phyloP scores from a whole-genome alignment of 2,329 filamentous ascomycete genomes.

The Juglanconis oblonga region DNA sequence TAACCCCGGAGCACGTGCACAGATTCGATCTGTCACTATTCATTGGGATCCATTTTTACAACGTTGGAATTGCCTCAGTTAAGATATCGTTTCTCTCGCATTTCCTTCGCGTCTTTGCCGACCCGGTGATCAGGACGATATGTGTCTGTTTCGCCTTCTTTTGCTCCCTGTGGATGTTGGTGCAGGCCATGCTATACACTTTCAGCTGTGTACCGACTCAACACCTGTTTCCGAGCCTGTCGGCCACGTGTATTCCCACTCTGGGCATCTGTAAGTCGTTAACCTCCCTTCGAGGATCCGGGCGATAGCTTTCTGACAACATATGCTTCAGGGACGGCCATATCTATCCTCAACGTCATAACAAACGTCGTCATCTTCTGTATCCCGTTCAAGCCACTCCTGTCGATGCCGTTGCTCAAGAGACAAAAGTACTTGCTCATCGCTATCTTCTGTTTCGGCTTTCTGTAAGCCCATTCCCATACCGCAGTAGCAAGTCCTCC shows the following conservation, averaged over 20 bases:
- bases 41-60: constrained; percentile 1
- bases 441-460: constrained; percentile 10
- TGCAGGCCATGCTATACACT: constrained; percentile 2
- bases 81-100: constrained; percentile 8
- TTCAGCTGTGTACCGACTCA: constrained; percentile 5
- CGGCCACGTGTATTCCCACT: background rate
- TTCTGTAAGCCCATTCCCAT: background rate
- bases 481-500: background rate
- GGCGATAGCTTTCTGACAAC: background rate
- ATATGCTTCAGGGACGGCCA: background rate
- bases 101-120: constrained; percentile 3
- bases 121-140: background rate
- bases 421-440: constrained; percentile 9
- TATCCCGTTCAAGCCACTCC: constrained; percentile 1
- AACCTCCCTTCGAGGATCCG: background rate
- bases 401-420: background rate
- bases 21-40: background rate
- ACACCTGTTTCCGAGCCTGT: background rate
- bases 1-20: background rate
- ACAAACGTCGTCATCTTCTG: constrained; percentile 4
- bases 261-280: constrained; percentile 1
- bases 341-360: constrained; percentile 2
- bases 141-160: constrained; percentile 3
- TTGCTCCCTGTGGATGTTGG: constrained; percentile 2
- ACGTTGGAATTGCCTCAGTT: constrained; percentile 2